Percentiles rank a stretch among this genome's conserved stretches.
phyloP scores from a whole-genome alignment of 2,329 filamentous ascomycete genomes.

The Nemania sp. region DNA sequence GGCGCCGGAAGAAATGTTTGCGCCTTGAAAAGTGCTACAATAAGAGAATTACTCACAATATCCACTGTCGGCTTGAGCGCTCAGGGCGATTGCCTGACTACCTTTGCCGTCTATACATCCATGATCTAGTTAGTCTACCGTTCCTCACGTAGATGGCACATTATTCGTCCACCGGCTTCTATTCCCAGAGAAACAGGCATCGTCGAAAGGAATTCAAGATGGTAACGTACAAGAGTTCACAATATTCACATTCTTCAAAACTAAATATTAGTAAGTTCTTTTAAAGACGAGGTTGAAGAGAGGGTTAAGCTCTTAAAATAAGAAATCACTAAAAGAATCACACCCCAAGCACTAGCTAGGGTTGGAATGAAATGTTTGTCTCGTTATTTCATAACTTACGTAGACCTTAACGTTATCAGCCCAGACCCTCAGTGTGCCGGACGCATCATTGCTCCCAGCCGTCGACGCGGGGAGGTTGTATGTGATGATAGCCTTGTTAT shows the following conservation, averaged over 20 bases:
- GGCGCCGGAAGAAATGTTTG: neutral
- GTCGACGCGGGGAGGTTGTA: constrained; percentile 60
- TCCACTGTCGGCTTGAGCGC: constrained; percentile 58
- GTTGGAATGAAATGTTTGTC: neutral
- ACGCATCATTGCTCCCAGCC: constrained; percentile 65
- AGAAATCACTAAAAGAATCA: neutral
- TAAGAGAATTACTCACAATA: constrained; percentile 50
- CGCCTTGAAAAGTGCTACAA: neutral
- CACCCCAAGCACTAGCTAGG: neutral
- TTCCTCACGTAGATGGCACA: neutral
- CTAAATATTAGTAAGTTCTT: constrained; percentile 18
- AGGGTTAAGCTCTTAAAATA: neutral
- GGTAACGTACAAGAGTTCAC: constrained; percentile 54
- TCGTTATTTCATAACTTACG: constrained; percentile 36
- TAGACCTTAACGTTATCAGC: constrained; percentile 68
- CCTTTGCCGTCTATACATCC: constrained; percentile 54
- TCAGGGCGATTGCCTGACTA: constrained; percentile 61
- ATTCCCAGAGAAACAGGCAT: neutral
- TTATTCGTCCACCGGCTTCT: neutral
- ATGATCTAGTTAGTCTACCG: constrained; percentile 12
- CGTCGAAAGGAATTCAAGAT: neutral
- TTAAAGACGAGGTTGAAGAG: neutral
- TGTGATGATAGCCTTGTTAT: constrained; percentile 68
- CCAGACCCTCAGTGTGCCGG: constrained; percentile 58
- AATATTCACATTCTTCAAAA: constrained; percentile 63